A percentile compares a stretch with the other conserved stretches of the same genome.
Evolutionary conservation across 306 rosid species (phyloP).

Genomic region (Vicia sativa): DNA sequence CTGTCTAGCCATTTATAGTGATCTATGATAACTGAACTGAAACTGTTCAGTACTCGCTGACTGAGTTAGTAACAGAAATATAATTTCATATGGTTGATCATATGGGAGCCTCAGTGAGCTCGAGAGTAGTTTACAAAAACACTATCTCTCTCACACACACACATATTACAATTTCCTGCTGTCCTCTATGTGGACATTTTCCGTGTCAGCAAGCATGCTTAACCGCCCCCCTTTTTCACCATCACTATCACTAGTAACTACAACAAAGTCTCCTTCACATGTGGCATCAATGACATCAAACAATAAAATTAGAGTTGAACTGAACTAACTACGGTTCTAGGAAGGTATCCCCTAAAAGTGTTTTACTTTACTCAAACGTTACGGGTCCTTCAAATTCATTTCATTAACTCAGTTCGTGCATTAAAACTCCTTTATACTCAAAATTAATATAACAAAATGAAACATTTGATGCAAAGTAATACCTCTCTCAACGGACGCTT

Average conservation of each 20-base stretch:
- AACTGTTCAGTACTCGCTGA: background rate
- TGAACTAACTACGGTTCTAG: slow-evolving; percentile 8
- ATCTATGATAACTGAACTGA: background rate
- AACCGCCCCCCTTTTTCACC: background rate
- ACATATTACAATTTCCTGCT: background rate
- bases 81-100: background rate
- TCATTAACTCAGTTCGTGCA: background rate
- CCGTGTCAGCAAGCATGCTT: background rate
- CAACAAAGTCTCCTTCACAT: background rate
- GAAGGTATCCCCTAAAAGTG: slow-evolving; percentile 10
- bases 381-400: background rate
- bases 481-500: slow-evolving; percentile 98
- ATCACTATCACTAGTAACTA: background rate
- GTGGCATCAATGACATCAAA: background rate
- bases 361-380: background rate
- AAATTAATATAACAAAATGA: slow-evolving; percentile 20
- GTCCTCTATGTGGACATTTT: background rate
- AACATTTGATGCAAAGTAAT: slow-evolving; percentile 26
- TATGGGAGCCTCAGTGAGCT: background rate
- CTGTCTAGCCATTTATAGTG: background rate
- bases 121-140: background rate
- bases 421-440: background rate
- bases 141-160: background rate
- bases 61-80: background rate
- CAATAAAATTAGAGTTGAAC: background rate